Conservation (phyloP, 2,329 filamentous ascomycete genomes). For the Fusarium luffae region DNA sequence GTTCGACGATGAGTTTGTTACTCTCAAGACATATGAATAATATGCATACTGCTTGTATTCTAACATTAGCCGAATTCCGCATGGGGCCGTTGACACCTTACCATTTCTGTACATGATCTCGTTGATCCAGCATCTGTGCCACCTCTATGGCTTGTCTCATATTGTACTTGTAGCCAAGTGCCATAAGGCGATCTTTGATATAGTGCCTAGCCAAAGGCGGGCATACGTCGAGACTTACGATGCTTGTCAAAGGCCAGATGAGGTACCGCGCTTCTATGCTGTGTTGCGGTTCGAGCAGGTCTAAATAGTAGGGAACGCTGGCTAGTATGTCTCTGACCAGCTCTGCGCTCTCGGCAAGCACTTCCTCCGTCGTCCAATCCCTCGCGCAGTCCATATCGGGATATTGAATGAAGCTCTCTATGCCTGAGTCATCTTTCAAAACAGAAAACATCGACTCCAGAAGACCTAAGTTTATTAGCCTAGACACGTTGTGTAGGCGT, state of each 20-base stretch:
- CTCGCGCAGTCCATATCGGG: background rate
- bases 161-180: background rate
- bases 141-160: background rate
- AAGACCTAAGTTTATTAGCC: background rate
- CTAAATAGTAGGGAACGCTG: background rate
- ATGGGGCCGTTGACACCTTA: background rate
- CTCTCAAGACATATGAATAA: background rate
- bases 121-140: background rate
- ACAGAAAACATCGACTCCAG: background rate
- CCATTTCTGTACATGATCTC: background rate
- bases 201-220: background rate
- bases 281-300: background rate
- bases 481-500: background rate
- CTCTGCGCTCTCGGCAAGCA: background rate
- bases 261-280: conserved; percentile 1
- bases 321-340: background rate
- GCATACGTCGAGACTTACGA: background rate
- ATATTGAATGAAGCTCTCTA: too few relatives aligned
- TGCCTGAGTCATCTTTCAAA: background rate
- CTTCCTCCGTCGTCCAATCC: background rate
- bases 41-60: background rate
- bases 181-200: background rate
- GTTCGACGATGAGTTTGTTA: rapidly evolving
- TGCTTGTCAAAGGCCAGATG: background rate
- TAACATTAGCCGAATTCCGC: background rate